A percentile compares a stretch with the other conserved stretches of the same genome.
phyloP scores from a whole-genome alignment of 441 rosid species.

The Biscutella laevigata region DNA sequence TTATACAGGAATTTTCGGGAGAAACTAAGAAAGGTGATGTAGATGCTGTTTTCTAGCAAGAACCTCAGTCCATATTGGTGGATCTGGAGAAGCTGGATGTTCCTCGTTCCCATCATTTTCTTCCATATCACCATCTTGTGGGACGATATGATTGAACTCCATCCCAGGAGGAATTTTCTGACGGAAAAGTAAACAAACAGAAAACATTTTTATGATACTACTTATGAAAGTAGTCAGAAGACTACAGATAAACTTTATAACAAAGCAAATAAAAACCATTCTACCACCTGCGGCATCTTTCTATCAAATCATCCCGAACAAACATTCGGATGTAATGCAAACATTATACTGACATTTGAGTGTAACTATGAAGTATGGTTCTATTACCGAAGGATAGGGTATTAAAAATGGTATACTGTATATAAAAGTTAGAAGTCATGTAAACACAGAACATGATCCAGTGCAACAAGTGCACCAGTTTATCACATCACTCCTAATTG shows the following conservation, averaged over 20 bases:
- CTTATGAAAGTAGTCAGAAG: neutral
- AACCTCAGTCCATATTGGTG: conserved; percentile 87
- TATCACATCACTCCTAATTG: neutral
- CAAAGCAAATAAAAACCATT: neutral
- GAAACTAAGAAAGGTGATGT: neutral
- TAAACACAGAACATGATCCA: neutral
- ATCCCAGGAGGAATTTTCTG: conserved; percentile 92
- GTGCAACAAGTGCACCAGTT: neutral
- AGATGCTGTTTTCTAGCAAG: conserved; percentile 13
- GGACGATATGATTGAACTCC: conserved; percentile 85
- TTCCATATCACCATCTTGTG: conserved; percentile 76
- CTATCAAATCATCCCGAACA: neutral
- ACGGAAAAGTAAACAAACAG: conserved; percentile 4
- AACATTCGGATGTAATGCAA: neutral
- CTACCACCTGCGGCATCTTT: neutral
- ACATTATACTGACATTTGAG: neutral
- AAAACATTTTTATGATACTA: neutral
- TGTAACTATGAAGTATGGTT: neutral
- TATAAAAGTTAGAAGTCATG: neutral
- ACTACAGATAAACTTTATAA: neutral
- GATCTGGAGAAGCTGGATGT: conserved; percentile 62
- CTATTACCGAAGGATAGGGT: neutral
- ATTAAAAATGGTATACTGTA: neutral
- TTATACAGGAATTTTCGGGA: neutral
- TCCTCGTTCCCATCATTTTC: conserved; percentile 70